phyloP scores from a whole-genome alignment of 2,329 filamentous ascomycete genomes.

The Trichoderma sp. region DNA sequence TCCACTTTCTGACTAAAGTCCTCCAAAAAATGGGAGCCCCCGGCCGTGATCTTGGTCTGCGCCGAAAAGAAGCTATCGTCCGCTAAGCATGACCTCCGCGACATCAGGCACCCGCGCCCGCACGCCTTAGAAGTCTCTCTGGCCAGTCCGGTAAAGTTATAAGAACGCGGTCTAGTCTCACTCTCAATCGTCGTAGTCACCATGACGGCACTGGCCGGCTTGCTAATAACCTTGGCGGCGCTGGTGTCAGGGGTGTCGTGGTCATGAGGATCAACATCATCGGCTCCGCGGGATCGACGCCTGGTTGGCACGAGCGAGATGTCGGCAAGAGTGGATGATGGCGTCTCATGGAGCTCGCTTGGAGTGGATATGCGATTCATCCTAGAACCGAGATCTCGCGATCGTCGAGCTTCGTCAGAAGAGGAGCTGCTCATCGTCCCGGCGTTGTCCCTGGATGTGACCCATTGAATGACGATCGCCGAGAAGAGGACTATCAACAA shows the following conservation, averaged over 20 bases:
- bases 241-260: conserved; percentile 17
- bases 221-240: not conserved
- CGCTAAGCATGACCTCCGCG: not conserved
- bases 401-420: conserved; percentile 16
- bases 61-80: conserved; percentile 20
- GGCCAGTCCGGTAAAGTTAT: not conserved
- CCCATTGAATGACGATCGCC: conserved; percentile 61
- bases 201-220: conserved; percentile 28
- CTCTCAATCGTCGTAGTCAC: conserved; percentile 40
- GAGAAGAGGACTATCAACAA: conserved; percentile 53
- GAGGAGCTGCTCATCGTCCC: conserved; percentile 31
- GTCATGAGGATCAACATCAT: conserved; percentile 22
- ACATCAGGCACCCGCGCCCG: not conserved
- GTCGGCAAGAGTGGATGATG: conserved; percentile 29
- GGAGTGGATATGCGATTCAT: conserved; percentile 13
- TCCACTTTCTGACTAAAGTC: conserved; percentile 18
- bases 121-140: not conserved
- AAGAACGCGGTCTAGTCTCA: conserved; percentile 28
- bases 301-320: conserved; percentile 28
- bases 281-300: conserved; percentile 23
- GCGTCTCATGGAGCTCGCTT: conserved; percentile 20
- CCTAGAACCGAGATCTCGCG: conserved; percentile 20
- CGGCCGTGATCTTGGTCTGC: conserved; percentile 29
- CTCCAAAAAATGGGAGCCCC: conserved; percentile 15
- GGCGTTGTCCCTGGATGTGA: conserved; percentile 48